Percentiles rank a stretch among this genome's conserved stretches.
Evolutionary conservation across 2,329 filamentous ascomycete genomes (phyloP).

Genomic region (Bertia moriformis): DNA sequence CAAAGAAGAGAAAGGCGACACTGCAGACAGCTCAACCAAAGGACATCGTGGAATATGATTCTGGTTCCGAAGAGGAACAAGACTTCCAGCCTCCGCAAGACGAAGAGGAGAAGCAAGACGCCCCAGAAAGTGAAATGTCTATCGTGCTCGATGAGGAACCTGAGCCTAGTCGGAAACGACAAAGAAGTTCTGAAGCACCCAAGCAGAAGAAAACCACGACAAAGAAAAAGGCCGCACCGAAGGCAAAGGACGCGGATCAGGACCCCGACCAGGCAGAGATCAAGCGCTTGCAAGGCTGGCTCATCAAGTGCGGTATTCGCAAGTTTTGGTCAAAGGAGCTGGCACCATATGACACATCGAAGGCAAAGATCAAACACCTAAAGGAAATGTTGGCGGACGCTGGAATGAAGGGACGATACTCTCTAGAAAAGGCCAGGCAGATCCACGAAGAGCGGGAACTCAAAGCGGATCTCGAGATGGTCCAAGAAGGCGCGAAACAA

Average conservation of each 20-base stretch:
- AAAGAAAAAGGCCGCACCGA: slow-evolving; percentile 2
- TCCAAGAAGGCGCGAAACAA: slow-evolving; percentile 41
- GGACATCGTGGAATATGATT: neutral
- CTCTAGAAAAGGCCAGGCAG: slow-evolving; percentile 42
- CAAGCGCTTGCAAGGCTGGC: slow-evolving; percentile 47
- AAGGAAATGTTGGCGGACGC: slow-evolving; percentile 44
- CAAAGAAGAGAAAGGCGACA: neutral
- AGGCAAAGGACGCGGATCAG: slow-evolving; percentile 1
- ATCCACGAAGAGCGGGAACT: slow-evolving; percentile 51
- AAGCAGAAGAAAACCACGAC: slow-evolving; percentile 2
- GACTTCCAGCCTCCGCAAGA: too few species aligned
- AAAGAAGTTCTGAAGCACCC: slow-evolving; percentile 3
- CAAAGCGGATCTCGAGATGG: slow-evolving; percentile 42
- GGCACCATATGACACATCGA: slow-evolving; percentile 37
- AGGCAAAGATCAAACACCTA: slow-evolving; percentile 47
- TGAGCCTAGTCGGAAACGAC: slow-evolving; percentile 15
- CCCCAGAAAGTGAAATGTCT: slow-evolving; percentile 42
- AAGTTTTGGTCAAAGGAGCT: slow-evolving; percentile 51
- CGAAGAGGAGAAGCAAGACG: slow-evolving; percentile 2
- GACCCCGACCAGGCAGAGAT: slow-evolving; percentile 44
- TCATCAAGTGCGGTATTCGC: slow-evolving; percentile 51
- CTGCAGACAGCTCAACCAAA: neutral
- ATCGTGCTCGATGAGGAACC: slow-evolving; percentile 42
- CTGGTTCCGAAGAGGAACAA: neutral
- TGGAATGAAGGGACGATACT: slow-evolving; percentile 51